These are phyloP conservation scores for Fennellomyces sp. DNA, from an alignment of 371 early-diverging fungal species.

Conservation along the genomic window DNA sequence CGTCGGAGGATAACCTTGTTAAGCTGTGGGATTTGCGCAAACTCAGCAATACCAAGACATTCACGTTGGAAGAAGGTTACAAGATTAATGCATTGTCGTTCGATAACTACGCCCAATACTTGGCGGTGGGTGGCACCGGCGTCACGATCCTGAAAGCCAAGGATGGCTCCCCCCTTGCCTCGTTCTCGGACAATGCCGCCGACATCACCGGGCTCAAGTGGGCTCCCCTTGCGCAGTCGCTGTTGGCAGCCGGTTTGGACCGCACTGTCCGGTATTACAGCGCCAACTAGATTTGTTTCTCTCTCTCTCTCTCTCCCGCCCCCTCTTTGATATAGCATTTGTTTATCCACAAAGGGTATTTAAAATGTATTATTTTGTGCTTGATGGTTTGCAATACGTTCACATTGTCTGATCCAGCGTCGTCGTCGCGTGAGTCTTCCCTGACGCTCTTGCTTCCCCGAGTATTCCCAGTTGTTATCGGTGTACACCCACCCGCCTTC, in stretches of 20 bases:
- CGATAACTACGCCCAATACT: constrained; percentile 83
- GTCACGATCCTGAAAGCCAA: constrained; percentile 77
- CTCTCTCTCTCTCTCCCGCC: background rate
- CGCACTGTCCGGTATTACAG: constrained; percentile 67
- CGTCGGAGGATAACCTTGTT: constrained; percentile 70
- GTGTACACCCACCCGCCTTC: constrained; percentile 43
- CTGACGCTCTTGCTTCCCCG: constrained; percentile 8
- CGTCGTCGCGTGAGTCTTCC: constrained; percentile 21
- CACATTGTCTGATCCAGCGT: constrained; percentile 26
- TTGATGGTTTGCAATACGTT: constrained; percentile 12
- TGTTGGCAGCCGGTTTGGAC: constrained; percentile 66
- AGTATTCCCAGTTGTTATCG: constrained; percentile 30
- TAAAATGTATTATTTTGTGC: background rate
- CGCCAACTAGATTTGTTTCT: constrained; percentile 5
- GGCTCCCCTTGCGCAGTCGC: constrained; percentile 55
- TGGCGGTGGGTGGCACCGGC: constrained; percentile 77
- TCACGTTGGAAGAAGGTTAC: constrained; percentile 62
- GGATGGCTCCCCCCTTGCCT: constrained; percentile 70
- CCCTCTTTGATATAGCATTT: background rate
- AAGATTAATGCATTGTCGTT: constrained; percentile 69
- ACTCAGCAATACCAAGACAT: constrained; percentile 70
- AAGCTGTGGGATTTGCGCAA: constrained; percentile 94
- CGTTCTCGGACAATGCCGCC: constrained; percentile 56
- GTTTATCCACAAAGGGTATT: background rate
- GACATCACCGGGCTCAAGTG: constrained; percentile 70